Evolutionary conservation across 148 eudicot genomes (phyloP).

Genomic region (Salicornia ramosissima): DNA sequence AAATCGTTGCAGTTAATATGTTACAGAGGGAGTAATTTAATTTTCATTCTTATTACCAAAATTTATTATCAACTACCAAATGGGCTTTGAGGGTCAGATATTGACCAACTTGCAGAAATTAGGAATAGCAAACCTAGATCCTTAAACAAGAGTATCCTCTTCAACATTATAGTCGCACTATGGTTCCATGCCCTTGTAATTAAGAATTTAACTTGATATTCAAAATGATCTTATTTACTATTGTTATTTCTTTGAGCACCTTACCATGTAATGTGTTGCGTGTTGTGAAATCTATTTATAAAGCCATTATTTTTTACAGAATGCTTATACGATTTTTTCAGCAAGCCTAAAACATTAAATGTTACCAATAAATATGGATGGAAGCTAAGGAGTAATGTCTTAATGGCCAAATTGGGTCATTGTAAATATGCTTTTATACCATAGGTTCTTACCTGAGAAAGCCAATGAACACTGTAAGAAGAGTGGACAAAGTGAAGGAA

Average conservation of each 20-base stretch:
- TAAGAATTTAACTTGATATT: not conserved
- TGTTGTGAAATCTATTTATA: no score
- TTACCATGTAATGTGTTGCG: no score
- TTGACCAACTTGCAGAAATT: not conserved
- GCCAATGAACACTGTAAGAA: constrained; percentile 63
- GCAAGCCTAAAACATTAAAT: not conserved
- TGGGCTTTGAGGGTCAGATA: not conserved
- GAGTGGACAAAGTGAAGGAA: constrained; percentile 69
- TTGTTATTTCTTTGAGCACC: no score
- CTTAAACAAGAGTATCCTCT: not conserved
- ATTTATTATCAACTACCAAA: no score
- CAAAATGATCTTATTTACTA: no score
- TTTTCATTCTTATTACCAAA: no score
- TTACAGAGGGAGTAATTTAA: no score
- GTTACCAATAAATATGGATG: not conserved
- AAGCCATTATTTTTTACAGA: no score
- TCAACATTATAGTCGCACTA: not conserved
- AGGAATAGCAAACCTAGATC: not conserved
- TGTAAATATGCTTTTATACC: not conserved
- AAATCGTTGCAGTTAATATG: no score
- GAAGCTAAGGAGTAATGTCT: no score
- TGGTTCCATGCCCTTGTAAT: not conserved
- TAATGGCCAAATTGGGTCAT: no score
- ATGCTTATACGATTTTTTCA: not conserved
- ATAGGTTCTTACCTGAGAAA: constrained; percentile 43